Base-by-base conservation (phyloP, 352 stramenopile genomes). In the Phytopythium boreale region DNA sequence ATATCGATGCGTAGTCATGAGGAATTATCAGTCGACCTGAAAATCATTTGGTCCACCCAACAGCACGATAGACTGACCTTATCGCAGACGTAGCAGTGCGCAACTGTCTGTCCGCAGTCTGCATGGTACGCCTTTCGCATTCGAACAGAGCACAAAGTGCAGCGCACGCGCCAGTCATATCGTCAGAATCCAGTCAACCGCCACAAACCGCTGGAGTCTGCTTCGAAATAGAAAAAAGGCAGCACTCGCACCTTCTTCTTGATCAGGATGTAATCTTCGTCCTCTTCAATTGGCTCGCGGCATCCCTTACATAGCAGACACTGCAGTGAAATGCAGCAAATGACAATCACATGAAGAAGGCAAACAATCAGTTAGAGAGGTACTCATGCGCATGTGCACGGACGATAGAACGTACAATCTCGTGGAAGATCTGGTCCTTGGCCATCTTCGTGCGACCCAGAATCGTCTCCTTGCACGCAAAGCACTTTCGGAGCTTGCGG, bases 401-500 rank as follows among this genome's bases (percentile, higher is more conserved):
- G 9, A 4, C n/a, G 15, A 39, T 52, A 29, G n/a, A 9, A 74
- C 69, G 27, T 59, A 89, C 80, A 52, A 92, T 91, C 64, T 94
- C 85, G 71, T 94, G 85, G 64, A 92, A 94, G 61, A 94, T 90
- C 61, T 94, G 77, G 67, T 78, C 72, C 66, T 90, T 84, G 52
- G 80, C 84, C 43, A 70, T 80, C 68, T 90, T 90, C 43, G 83
- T 92, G 63, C 82, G 83, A 24, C 85, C 85, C 27, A 94, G 64
- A 69, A 94, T 94, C 15, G 85, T 94, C 64, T 94, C 85, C 60
- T 90, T 89, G 66, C 85, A 94, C 20, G 83, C 85, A 50, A 72
- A 84, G 68, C 85, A 94, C 70, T 94, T 92, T 26, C 76, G 76
- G 17, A 94, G 67, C 59, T 80, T 82, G 62, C 85, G 85, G 56